Evolutionary conservation across 306 rosid genomes (phyloP).

Genomic region (Inga laurina): DNA sequence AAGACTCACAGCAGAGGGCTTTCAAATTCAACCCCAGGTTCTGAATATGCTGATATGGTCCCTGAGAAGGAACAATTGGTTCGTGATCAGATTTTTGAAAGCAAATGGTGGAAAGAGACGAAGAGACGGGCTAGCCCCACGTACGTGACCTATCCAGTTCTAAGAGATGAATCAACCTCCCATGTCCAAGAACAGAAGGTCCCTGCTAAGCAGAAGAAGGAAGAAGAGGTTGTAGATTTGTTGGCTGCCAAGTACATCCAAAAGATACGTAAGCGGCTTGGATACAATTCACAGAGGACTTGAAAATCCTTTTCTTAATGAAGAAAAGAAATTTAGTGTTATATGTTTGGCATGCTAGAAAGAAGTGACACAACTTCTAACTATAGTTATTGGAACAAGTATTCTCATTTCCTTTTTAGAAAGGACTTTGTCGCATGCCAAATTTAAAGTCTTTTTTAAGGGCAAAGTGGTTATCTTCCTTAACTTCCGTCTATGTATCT

Average conservation of each 20-base stretch:
- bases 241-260: constrained; percentile 59
- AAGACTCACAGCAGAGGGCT: constrained; percentile 1
- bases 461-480: background rate
- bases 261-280: constrained; percentile 54
- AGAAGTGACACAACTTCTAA: background rate
- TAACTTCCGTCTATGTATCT: background rate
- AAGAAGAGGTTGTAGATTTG: constrained; percentile 53
- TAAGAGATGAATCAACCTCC: constrained; percentile 29
- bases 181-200: constrained; percentile 40
- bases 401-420: too few species aligned
- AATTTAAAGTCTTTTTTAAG: background rate
- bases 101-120: constrained; percentile 48
- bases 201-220: constrained; percentile 17
- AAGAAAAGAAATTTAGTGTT: too few species aligned
- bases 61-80: constrained; percentile 25
- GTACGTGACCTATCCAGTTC: constrained; percentile 42
- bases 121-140: constrained; percentile 43
- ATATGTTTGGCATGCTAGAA: too few species aligned
- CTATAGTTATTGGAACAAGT: too few species aligned
- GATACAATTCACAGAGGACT: constrained; percentile 26
- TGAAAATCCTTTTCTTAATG: background rate
- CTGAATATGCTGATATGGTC: constrained; percentile 27
- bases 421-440: too few species aligned
- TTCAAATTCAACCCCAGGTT: constrained; percentile 6
- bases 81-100: constrained; percentile 23